A percentile compares a stretch with the other conserved stretches of the same genome.
phyloP scores from a whole-genome alignment of 2,329 filamentous ascomycete genomes.

The Pestalotiopsis sp. region DNA sequence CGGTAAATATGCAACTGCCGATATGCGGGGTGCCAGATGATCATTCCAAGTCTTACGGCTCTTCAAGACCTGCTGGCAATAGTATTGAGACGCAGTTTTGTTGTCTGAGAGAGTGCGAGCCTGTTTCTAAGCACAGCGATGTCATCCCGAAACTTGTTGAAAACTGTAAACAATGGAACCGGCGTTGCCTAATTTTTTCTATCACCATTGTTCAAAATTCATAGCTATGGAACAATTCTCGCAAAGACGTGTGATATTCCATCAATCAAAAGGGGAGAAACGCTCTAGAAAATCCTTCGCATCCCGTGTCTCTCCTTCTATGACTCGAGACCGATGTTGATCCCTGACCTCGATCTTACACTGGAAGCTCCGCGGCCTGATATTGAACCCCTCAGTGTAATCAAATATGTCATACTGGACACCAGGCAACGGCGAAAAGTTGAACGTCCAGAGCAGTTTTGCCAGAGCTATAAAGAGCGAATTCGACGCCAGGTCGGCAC shows the following conservation, averaged over 20 bases:
- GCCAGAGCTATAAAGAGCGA: constrained; percentile 6
- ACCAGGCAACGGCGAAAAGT: constrained; percentile 1
- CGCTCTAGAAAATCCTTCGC: not conserved
- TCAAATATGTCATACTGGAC: constrained; percentile 9
- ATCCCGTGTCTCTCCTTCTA: not conserved
- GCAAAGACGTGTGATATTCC: not conserved
- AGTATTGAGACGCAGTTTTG: not conserved
- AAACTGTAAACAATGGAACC: too few relatives aligned
- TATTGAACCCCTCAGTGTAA: constrained; percentile 10
- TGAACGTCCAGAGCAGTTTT: constrained; percentile 4
- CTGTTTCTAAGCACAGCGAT: too few relatives aligned
- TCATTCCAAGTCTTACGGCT: not conserved
- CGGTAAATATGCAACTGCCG: constrained; percentile 5
- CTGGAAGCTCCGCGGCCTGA: not conserved
- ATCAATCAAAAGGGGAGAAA: constrained; percentile 3
- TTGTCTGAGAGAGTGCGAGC: too few relatives aligned
- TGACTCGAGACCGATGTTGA: not conserved
- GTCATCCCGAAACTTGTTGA: too few relatives aligned
- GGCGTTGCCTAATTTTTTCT: too few relatives aligned
- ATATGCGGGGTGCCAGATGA: not conserved
- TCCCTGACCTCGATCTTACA: constrained; percentile 7
- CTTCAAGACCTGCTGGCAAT: not conserved
- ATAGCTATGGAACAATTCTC: too few relatives aligned
- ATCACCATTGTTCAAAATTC: too few relatives aligned
- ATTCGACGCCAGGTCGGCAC: constrained; percentile 23